Conservation (phyloP, 202 grass and related monocot species). For the Schoenoplectus triqueter region DNA sequence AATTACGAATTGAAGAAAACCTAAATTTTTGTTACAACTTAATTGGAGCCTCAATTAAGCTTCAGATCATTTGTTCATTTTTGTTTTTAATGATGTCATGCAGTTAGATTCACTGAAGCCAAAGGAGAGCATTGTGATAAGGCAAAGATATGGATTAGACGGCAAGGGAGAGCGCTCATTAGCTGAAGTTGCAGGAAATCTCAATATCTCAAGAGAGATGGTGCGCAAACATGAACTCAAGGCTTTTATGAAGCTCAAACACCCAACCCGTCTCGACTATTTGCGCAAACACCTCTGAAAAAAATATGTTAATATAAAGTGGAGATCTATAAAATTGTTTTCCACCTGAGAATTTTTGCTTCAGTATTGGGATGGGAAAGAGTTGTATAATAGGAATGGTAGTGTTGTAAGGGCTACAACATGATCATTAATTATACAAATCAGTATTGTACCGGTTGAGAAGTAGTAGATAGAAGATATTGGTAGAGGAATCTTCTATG, state of each 20-base stretch:
- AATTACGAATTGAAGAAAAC: neutral
- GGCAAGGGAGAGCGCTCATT: conserved; percentile 70
- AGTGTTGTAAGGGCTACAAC: conserved; percentile 6
- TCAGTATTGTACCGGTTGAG: neutral
- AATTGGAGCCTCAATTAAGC: neutral
- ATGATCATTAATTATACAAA: conserved; percentile 18
- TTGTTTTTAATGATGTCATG: neutral
- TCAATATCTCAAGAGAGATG: conserved; percentile 88
- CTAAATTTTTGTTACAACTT: neutral
- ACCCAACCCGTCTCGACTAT: conserved; percentile 80
- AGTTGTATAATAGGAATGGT: neutral
- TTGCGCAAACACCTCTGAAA: conserved; percentile 76
- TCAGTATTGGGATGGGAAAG: neutral
- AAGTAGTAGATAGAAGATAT: neutral
- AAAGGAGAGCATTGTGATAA: conserved; percentile 88
- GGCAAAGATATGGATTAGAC: conserved; percentile 85
- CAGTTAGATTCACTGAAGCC: conserved; percentile 94
- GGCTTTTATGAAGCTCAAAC: conserved; percentile 96
- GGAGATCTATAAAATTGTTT: conserved; percentile 5
- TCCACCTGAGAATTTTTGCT: conserved; percentile 13
- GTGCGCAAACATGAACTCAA: conserved; percentile 93
- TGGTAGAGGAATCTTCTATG: conserved; percentile 10
- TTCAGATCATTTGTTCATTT: conserved; percentile 13
- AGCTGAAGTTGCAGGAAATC: conserved; percentile 79
- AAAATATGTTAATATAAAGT: conserved; percentile 20